Evolutionary conservation across 164 flowering plant genomes (phyloP).

Genomic region (Liquidambar formosana): DNA sequence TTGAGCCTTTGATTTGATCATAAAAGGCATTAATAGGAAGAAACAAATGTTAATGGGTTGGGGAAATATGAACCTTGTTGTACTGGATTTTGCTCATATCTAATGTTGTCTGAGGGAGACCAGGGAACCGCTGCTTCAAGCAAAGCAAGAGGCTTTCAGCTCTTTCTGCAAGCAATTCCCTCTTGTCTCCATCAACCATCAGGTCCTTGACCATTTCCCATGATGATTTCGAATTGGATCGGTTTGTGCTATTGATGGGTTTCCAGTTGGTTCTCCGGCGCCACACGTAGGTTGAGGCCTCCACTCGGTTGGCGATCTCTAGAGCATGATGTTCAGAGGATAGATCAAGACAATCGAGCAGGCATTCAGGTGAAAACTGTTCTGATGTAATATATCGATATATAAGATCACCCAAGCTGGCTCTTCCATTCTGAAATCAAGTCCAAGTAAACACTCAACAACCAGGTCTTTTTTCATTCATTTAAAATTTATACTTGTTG

Average conservation of each 20-base stretch:
- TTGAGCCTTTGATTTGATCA: background rate
- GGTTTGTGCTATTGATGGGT: constrained; percentile 24
- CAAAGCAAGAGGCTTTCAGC: constrained; percentile 55
- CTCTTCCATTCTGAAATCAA: constrained; percentile 52
- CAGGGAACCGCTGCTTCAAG: constrained; percentile 63
- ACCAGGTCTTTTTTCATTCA: background rate
- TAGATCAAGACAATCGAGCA: constrained; percentile 55
- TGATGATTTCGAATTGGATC: constrained; percentile 47
- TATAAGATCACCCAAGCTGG: constrained; percentile 54
- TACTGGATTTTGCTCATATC: constrained; percentile 67
- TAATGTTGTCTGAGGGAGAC: constrained; percentile 58
- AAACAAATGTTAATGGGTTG: background rate
- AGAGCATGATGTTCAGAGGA: constrained; percentile 65
- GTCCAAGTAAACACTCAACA: background rate
- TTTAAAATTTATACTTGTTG: background rate
- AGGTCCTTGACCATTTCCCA: constrained; percentile 67
- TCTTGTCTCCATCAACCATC: constrained; percentile 52
- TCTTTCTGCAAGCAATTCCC: constrained; percentile 54
- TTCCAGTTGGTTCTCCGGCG: constrained; percentile 33
- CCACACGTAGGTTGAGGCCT: constrained; percentile 53
- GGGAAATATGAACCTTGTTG: constrained; percentile 47
- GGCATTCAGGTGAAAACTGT: constrained; percentile 54
- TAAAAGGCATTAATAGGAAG: background rate
- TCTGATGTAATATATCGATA: constrained; percentile 54
- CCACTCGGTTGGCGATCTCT: constrained; percentile 64